Evolutionary conservation across 164 flowering plant genomes (phyloP).

Genomic region (Tetrastigma voinierianum): DNA sequence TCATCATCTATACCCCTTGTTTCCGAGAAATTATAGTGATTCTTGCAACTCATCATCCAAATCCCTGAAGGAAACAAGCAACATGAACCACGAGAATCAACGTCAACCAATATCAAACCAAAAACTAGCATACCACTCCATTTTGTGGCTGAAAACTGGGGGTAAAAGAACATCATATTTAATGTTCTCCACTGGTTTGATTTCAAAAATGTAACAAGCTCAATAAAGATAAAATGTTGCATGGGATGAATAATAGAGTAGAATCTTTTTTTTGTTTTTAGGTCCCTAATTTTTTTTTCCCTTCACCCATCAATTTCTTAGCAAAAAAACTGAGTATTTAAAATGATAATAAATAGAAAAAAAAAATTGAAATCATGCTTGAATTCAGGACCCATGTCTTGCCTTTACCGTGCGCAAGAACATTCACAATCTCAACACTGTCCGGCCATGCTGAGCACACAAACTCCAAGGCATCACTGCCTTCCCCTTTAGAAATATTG

Average conservation of each 20-base stretch:
- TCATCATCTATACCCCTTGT: conserved; percentile 69
- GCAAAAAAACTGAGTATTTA: not conserved
- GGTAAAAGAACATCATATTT: not conserved
- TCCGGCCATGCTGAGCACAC: conserved; percentile 70
- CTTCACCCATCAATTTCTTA: not conserved
- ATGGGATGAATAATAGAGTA: not conserved
- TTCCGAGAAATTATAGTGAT: conserved; percentile 60
- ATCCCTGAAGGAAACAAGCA: conserved; percentile 46
- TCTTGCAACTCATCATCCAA: conserved; percentile 77
- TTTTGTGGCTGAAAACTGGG: not conserved
- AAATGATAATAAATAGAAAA: too few species aligned
- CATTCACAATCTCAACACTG: conserved; percentile 37
- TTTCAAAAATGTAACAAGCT: not conserved
- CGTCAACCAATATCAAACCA: not conserved
- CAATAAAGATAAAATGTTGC: not conserved
- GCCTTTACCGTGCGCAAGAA: conserved; percentile 24
- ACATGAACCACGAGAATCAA: not conserved
- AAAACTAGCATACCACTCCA: not conserved
- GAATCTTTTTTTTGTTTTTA: not conserved
- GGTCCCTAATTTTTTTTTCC: not conserved
- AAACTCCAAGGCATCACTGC: conserved; percentile 44
- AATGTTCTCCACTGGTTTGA: not conserved
- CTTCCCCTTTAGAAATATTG: conserved; percentile 39
- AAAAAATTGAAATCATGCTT: conserved; percentile 30
- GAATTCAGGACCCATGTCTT: conserved; percentile 54